Percentiles rank a stretch among this genome's conserved stretches.
Evolutionary conservation across 2,329 filamentous ascomycete species (phyloP).

Genomic region (Zymoseptoria crescenta): DNA sequence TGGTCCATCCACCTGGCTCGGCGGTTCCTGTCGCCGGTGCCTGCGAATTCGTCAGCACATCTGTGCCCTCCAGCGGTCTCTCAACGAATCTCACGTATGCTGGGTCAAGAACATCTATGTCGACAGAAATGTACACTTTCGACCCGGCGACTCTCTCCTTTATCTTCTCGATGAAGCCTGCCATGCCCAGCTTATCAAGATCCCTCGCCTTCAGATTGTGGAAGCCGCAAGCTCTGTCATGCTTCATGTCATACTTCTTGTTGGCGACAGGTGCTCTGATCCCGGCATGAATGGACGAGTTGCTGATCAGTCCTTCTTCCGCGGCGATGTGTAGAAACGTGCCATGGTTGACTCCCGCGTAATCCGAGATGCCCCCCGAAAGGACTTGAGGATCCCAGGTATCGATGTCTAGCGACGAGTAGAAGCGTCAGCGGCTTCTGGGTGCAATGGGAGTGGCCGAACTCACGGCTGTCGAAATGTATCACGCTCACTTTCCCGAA

Average conservation of each 20-base stretch:
- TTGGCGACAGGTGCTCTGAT: constrained; percentile 49
- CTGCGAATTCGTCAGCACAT: constrained; percentile 21
- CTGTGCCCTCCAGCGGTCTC: background rate
- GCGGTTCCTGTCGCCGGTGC: constrained; percentile 50
- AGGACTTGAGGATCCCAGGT: constrained; percentile 50
- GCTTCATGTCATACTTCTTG: constrained; percentile 44
- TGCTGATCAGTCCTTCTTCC: constrained; percentile 52
- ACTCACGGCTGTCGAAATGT: constrained; percentile 48
- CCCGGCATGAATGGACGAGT: constrained; percentile 54
- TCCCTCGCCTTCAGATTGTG: constrained; percentile 49
- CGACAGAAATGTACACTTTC: constrained; percentile 49
- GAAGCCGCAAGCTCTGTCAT: constrained; percentile 54
- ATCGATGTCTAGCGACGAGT: constrained; percentile 32
- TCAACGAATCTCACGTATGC: constrained; percentile 31
- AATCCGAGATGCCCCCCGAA: constrained; percentile 52
- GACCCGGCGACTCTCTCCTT: constrained; percentile 45
- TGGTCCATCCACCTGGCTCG: constrained; percentile 55
- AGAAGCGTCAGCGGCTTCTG: background rate
- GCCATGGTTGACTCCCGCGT: constrained; percentile 54
- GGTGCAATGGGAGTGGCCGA: constrained; percentile 28
- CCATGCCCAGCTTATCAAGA: constrained; percentile 43
- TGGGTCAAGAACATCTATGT: constrained; percentile 51
- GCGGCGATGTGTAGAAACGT: constrained; percentile 56
- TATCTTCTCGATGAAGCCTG: constrained; percentile 42
- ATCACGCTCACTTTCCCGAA: constrained; percentile 51